These are phyloP conservation scores for Jatropha podagrica DNA, from an alignment of 441 rosid species.

Conservation along the genomic window DNA sequence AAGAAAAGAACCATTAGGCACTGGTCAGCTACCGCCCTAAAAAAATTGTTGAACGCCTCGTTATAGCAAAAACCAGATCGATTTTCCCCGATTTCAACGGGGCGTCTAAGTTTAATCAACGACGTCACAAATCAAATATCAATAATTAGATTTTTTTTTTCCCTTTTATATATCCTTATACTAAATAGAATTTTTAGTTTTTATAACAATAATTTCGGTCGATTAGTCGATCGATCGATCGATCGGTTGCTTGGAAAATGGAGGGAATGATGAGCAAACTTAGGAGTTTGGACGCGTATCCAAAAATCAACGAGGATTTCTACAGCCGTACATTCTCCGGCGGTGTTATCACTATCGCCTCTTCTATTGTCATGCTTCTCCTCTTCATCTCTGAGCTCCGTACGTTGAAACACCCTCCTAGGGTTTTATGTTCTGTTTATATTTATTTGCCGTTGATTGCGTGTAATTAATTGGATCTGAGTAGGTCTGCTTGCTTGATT, in stretches of 20 bases:
- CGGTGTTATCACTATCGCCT: slow-evolving; percentile 79
- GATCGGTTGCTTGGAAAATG: slow-evolving; percentile 36
- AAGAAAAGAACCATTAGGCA: not conserved
- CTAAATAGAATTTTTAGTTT: not conserved
- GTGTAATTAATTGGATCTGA: slow-evolving; percentile 12
- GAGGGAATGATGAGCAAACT: slow-evolving; percentile 63
- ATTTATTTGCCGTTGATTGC: not conserved
- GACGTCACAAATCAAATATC: not conserved
- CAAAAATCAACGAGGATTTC: slow-evolving; percentile 94
- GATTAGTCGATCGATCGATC: not conserved
- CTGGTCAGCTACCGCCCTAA: not conserved
- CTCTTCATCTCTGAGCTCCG: slow-evolving; percentile 97
- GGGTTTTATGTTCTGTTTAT: not conserved
- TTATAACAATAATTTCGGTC: not conserved
- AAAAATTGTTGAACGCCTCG: not conserved
- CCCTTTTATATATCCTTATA: not conserved
- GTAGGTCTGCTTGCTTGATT: not conserved
- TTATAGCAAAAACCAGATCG: slow-evolving; percentile 9
- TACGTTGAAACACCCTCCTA: slow-evolving; percentile 27
- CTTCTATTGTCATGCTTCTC: slow-evolving; percentile 85
- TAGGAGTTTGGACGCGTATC: slow-evolving; percentile 85
- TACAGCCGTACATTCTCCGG: slow-evolving; percentile 92
- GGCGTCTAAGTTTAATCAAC: not conserved
- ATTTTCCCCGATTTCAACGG: not conserved
- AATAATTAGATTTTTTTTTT: not conserved